Conservation (phyloP, 2,329 filamentous ascomycete species). For the Sporothrix luriei region DNA sequence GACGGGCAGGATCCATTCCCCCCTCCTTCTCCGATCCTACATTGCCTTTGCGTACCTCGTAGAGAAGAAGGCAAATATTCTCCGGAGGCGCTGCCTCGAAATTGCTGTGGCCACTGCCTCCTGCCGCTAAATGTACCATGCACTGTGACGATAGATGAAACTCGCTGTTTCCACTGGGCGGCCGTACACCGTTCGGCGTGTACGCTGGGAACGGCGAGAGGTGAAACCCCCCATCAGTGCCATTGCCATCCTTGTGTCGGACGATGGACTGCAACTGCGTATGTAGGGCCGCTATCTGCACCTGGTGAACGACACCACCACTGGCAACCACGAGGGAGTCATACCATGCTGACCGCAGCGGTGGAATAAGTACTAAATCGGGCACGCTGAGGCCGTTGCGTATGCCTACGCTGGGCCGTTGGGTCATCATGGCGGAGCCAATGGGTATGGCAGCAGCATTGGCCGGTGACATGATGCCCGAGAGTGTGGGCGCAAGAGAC, state of each 20-base stretch:
- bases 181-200: constrained; percentile 45
- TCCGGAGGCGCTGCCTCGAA: constrained; percentile 41
- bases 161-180: constrained; percentile 41
- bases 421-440: background rate
- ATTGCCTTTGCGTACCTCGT: constrained; percentile 49
- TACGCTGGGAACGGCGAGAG: constrained; percentile 48
- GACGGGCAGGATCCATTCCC: background rate
- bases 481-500: background rate
- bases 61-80: constrained; percentile 56
- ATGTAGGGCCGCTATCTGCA: constrained; percentile 52
- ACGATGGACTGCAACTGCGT: constrained; percentile 47
- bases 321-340: constrained; percentile 50
- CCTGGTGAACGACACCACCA: constrained; percentile 44
- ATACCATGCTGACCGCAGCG: constrained; percentile 56
- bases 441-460: constrained; percentile 13
- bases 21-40: too few relatives aligned
- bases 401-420: background rate
- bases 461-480: constrained; percentile 16
- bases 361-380: constrained; percentile 45
- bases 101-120: constrained; percentile 39
- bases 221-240: constrained; percentile 39
- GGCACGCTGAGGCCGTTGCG: constrained; percentile 30
- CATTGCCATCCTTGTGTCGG: constrained; percentile 36
- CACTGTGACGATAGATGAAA: constrained; percentile 51
- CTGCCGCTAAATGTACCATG: constrained; percentile 47